Base-by-base conservation (phyloP, 140 eudicot genomes). In the Stevia rebaudiana region DNA sequence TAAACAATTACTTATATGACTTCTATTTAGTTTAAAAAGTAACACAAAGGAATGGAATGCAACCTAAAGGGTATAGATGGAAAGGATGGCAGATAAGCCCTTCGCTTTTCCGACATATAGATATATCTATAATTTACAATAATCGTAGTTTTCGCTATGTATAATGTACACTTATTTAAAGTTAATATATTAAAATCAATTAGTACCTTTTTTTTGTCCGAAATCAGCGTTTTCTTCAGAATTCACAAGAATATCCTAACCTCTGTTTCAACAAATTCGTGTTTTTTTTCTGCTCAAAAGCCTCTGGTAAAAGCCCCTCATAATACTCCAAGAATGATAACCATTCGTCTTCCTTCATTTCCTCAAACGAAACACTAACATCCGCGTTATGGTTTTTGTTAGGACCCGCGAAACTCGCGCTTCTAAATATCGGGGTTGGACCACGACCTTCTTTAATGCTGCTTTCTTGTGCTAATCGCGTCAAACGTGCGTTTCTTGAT, bases 201-300 rank as follows among this genome's bases (percentile, higher is more conserved):
- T 71, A 55, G 75, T 51, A 51, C 63, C 75, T 77, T 42, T 62
- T 54, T 59, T 65, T 63, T 65, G 31, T 67, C 58, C 53, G 65
- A 73, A 78, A 77, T 61, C 31, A 37, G 11, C 15, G 12, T 73
- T 84, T 47, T 42, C 79, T 69, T 87, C 76, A 86, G 79, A 90
- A 86, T 55, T 86, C 84, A 74, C 96, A 87, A 67, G 98, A 88
- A 76, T 76, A 54, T 79, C 96, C 95, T 76, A 88, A 71, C 76
- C 92, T 84, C 72, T 78, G 86, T 74, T 80, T 87, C 49, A 81
- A 75, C 74, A 82, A 62, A 62, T 84, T 77, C 62, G 74, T 81
- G 76, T 78, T 74, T 72, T 85, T 83, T 67, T 83, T 81, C 36
- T 62, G 81, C 79, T 79, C 86, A n/a, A 92, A 88, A 24, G 85